Base-by-base conservation (phyloP, 352 stramenopile genomes). In the Globisporangium echinulatum region DNA sequence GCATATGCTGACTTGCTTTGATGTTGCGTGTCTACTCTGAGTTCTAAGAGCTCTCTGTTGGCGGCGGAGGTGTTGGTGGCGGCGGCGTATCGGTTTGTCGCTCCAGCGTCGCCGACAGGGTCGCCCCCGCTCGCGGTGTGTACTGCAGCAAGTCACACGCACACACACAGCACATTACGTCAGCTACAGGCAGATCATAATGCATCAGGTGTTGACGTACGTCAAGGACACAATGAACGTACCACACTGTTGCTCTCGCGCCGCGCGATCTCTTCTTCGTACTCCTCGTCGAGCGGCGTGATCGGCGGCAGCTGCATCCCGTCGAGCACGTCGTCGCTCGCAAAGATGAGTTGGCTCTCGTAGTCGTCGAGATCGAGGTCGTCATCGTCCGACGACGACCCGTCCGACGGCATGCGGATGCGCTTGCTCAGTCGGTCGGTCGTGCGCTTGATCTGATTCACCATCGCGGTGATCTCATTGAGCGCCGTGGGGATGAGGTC, bases 401-500 rank as follows among this genome's bases (percentile, higher is more conserved):
- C 62, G 3, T 73, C 66, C 7, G 55, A 60, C 4, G 42, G 36
- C 13, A 71, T 43, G 10, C 87, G 66, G 13, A 87, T 60, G 46
- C 70, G 72, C 39, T 75, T 68, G 64, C 71, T 85, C 36, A 90
- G 56, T 9, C 74, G 54, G 49, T 88, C 72, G 1, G 78, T 90
- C 5, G 76, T 88, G 39, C 72, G 75, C 25, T 87, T 81, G 47
- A 92, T 87, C 58, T 92, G 73, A 38, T 85, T 75, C 25, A 89
- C 71, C 78, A 90, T 89, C 13, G 57, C 61, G 1, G 78, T 81
- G 57, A 90, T 85, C 51, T 90, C 80, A n/a, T 72, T 56, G 25
- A 92, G 68, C 39, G 82, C 78, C 3, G 69, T 44, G 1, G 80
- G 77, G 25, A 88, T 75, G 43, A 87, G 62, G 42, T 85, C 76